Base-by-base conservation (phyloP, 2,329 filamentous ascomycete genomes). In the Aspergillus neoniger region DNA sequence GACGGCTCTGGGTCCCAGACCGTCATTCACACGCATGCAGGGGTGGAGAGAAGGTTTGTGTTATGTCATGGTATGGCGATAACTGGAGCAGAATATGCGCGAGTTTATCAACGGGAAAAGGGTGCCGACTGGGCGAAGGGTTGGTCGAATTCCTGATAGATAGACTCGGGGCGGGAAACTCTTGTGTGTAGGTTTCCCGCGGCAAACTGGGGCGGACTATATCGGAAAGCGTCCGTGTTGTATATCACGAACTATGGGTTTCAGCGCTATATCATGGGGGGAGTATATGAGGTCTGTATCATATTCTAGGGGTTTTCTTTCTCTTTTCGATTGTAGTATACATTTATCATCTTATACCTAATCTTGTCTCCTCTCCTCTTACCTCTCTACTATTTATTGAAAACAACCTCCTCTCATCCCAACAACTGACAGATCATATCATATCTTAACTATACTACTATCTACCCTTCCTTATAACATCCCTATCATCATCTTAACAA, bases 61-160 rank as follows among this genome's bases (percentile, higher is more conserved):
- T 63, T 66, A 69, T 69, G 65, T 65, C 63, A 67, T 66, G 58
- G 39, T 56, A 57, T 28, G 41, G 28, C 25, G 39, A 39, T 21
- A 41, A 66, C 69, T 63, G 55, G 59, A 58, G 32, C 63, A 55
- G 63, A 56, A 54, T 63, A 56, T 60, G 65, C 67, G 60, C 65
- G 70, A 71, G 69, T 68, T 70, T 74, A 70, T 74, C 67, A 63
- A 55, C 71, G 70, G 71, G 64, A 70, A 70, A 70, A 57, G 47
- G 58, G 62, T 50, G 41, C 65, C 64, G 68, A 68, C 70, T 64
- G 57, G 59, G 63, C 66, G 66, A 36, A 60, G 49, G 30, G 15
- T 32, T 55, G 65, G 43, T 66, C 63, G 41, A 19, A 58, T 57
- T 60, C 59, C 50, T 58, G 63, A 59, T 63, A 62, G 63, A 63